A percentile compares a stretch with the other conserved stretches of the same genome.
Conservation (phyloP, 2,329 filamentous ascomycete genomes). For the Paraphaeosphaeria minitans region DNA sequence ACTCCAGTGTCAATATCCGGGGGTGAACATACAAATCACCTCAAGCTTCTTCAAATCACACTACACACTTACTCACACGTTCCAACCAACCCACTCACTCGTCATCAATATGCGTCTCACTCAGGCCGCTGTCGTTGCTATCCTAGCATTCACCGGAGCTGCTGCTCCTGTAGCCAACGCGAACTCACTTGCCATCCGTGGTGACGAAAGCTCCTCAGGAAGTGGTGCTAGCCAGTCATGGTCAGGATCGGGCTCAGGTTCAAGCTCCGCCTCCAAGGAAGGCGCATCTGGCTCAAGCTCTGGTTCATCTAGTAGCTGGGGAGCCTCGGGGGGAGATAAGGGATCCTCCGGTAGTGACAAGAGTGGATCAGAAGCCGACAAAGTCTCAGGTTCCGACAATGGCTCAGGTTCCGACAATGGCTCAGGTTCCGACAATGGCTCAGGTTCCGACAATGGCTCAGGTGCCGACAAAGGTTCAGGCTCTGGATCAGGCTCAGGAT, state of each 20-base stretch:
- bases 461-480: too few species aligned
- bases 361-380: not conserved
- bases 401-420: too few species aligned
- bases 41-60: not conserved
- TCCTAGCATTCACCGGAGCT: slow-evolving; percentile 3
- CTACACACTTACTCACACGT: not conserved
- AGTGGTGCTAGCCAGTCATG: not conserved
- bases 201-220: not conserved
- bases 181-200: not conserved
- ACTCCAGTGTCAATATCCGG: not conserved
- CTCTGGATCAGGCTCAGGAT: too few species aligned
- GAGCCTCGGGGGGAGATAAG: not conserved
- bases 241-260: not conserved
- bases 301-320: not conserved
- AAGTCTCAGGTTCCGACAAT: too few species aligned
- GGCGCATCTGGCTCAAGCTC: not conserved
- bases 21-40: not conserved
- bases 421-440: too few species aligned
- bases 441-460: too few species aligned
- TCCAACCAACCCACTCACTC: not conserved
- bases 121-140: not conserved
- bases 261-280: not conserved
- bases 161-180: not conserved
- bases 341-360: too few species aligned
- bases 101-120: slow-evolving; percentile 6